phyloP scores from a whole-genome alignment of 257 asterid species.

The Capsicum chinense region DNA sequence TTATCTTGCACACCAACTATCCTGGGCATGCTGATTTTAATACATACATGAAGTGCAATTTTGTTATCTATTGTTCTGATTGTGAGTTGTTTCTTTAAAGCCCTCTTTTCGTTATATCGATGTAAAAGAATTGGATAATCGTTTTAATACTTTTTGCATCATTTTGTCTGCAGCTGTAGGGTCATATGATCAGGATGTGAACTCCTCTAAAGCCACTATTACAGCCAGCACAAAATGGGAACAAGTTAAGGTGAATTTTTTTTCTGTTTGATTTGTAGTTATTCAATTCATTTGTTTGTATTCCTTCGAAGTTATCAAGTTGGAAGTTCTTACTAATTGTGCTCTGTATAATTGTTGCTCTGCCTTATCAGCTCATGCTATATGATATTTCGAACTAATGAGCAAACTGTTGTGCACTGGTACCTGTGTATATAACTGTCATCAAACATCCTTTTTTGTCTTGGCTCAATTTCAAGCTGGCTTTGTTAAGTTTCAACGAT shows the following conservation, averaged over 20 bases:
- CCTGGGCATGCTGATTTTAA: conserved; percentile 95
- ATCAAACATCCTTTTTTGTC: neutral
- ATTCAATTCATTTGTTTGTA: conserved; percentile 1
- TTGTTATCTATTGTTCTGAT: conserved; percentile 58
- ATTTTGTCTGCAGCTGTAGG: conserved; percentile 51
- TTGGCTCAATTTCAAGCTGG: neutral
- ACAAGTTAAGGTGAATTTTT: conserved; percentile 69
- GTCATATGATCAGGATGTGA: conserved; percentile 51
- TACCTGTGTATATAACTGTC: conserved; percentile 18
- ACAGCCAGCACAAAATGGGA: conserved; percentile 84
- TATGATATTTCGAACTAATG: neutral
- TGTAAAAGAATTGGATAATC: conserved; percentile 11
- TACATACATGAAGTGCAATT: conserved; percentile 84
- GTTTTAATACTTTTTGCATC: neutral
- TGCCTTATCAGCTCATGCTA: neutral
- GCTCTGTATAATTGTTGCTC: neutral
- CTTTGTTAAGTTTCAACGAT: conserved; percentile 12
- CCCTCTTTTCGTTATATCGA: conserved; percentile 11
- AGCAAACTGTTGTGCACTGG: neutral
- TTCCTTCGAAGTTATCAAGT: neutral
- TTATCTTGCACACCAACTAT: conserved; percentile 82
- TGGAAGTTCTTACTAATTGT: neutral
- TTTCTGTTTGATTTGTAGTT: neutral
- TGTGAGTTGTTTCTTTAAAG: conserved; percentile 44
- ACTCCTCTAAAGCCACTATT: conserved; percentile 49